Evolutionary conservation across 2,329 filamentous ascomycete species (phyloP).

Genomic region (Metarhizium sp.): DNA sequence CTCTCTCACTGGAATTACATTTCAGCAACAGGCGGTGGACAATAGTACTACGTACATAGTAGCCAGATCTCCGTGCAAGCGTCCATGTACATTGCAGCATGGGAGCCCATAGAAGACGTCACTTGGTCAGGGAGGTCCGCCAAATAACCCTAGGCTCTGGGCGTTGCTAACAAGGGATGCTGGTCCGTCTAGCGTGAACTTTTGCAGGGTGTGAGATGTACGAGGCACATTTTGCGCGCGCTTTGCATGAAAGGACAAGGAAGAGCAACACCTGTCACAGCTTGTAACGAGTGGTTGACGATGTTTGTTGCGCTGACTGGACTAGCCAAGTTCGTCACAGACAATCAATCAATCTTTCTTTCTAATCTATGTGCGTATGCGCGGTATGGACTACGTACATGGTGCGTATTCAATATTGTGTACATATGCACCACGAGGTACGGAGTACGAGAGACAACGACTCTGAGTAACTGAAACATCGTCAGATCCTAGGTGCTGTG

Average conservation of each 20-base stretch:
- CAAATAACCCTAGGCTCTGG: slow-evolving; percentile 3
- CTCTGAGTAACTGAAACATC: not conserved
- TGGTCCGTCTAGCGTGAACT: slow-evolving; percentile 6
- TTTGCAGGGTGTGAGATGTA: slow-evolving; percentile 7
- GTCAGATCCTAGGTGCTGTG: not conserved
- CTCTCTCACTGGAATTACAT: not conserved
- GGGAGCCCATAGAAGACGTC: slow-evolving; percentile 3
- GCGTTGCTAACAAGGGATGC: not conserved
- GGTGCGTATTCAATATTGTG: too few species aligned
- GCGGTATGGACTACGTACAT: not conserved
- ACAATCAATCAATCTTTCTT: not conserved
- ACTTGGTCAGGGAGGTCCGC: not conserved
- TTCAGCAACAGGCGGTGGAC: not conserved
- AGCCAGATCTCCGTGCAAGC: not conserved
- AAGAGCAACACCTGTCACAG: not conserved
- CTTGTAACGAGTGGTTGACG: not conserved
- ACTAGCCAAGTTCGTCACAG: not conserved
- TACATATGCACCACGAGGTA: not conserved
- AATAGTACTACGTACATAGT: not conserved
- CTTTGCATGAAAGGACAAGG: slow-evolving; percentile 2
- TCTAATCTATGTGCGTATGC: not conserved
- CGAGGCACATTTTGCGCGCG: not conserved
- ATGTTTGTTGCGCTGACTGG: not conserved
- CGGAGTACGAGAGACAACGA: not conserved
- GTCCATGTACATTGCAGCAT: not conserved